Evolutionary conservation across 805 yeast species (phyloP), one percentile per base, ranked within the genome.

Genomic region (Kluyveromyces dobzhanskii): DNA sequence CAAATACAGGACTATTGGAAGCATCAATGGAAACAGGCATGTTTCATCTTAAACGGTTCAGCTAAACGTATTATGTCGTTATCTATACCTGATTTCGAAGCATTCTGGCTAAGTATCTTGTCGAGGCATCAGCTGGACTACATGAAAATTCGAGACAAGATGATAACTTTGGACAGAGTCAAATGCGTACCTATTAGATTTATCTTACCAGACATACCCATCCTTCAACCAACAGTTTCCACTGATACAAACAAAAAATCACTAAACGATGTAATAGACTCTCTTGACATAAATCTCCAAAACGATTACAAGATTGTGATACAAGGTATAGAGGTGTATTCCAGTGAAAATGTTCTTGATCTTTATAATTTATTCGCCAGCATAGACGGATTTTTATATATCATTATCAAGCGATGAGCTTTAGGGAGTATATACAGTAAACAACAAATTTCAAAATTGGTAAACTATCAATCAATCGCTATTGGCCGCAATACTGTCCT

Each of bases 21-120:
- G 44, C 87, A 90, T 54, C 86, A 78, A 43, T 62, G 86, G 54
- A 90, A 92, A 51, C 97, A 90, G 53, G 73, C 86, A 4, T 77
- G 86, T 50, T 85, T 70, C 51, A 75, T 86, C 0, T 57, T 83
- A 27, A 76, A 80, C 46, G 95, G 95, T 0, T 72, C 76, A n/a
- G 71, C 95, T 4, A 85, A 82, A 44, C 71, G 77, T 2, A 74
- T 90, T n/a, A 82, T 90, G 94, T 69, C 69, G 18, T 62, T 90
- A 39, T 74, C 92, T 4, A 78, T 75, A 44, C 67, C 66, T 1
- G 79, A 80, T 37, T 71, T 90, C 0, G 59, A 65, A 17, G 52
- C 53, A 1, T 64, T 86, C 35, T 83, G 88, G 83, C 47, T 64
- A 1, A 59, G 80, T 8, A 66, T 78, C 4, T 43, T 61, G 42